A percentile compares a stretch with the other conserved stretches of the same genome.
These are phyloP conservation scores for Pyrrhoderma noxium DNA, from an alignment of 1,284 basidiomycete species.

Conservation along the genomic window DNA sequence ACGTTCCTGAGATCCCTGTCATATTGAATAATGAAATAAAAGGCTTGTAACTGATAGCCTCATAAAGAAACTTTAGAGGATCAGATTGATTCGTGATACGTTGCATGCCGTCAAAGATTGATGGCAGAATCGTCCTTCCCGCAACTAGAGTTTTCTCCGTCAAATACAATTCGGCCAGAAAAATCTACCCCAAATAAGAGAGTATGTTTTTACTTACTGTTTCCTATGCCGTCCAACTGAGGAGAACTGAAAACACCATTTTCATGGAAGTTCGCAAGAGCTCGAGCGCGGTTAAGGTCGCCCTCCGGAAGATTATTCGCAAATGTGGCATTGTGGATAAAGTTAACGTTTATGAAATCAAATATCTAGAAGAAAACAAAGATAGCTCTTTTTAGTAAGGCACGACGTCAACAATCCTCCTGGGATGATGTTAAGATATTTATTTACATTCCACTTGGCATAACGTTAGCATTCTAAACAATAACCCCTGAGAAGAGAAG, in stretches of 20 bases:
- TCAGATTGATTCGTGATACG: constrained; percentile 37
- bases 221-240: constrained; percentile 33
- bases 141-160: constrained; percentile 41
- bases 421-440: not conserved
- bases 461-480: not conserved
- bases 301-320: constrained; percentile 27
- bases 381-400: too few species aligned
- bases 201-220: constrained; percentile 28
- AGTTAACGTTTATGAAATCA: constrained; percentile 45
- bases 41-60: constrained; percentile 46
- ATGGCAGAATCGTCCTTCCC: constrained; percentile 38
- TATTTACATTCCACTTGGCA: constrained; percentile 16
- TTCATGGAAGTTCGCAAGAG: constrained; percentile 46
- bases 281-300: constrained; percentile 32
- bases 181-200: too few species aligned
- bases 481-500: not conserved
- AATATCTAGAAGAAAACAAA: constrained; percentile 31
- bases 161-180: too few species aligned
- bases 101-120: constrained; percentile 36
- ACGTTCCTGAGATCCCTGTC: constrained; percentile 32
- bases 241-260: constrained; percentile 38
- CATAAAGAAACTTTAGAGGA: constrained; percentile 37
- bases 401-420: not conserved
- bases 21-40: constrained; percentile 49
- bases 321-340: constrained; percentile 42